Evolutionary conservation across 139 green algal species (phyloP).

Genomic region (Limnomonas spitsbergensis): DNA sequence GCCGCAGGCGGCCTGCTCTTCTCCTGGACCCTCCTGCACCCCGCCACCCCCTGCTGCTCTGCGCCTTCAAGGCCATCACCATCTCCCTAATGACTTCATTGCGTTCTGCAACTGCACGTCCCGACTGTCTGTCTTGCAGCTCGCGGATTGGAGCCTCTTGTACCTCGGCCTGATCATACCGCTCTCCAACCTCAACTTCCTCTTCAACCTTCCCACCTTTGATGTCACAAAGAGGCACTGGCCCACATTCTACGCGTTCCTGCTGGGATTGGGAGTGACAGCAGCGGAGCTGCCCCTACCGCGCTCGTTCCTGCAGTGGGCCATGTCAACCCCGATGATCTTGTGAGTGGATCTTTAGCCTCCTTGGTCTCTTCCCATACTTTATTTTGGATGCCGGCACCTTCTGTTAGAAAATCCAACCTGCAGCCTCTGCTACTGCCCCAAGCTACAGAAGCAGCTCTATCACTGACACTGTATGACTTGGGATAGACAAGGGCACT

Average conservation of each 20-base stretch:
- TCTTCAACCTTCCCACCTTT: not conserved
- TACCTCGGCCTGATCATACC: not conserved
- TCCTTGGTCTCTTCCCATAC: too few relatives aligned
- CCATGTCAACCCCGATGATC: not conserved
- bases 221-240: constrained; percentile 3
- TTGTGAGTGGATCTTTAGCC: too few relatives aligned
- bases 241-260: not conserved
- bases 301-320: not conserved
- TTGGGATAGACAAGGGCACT: too few relatives aligned
- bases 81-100: not conserved
- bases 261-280: not conserved
- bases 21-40: too few relatives aligned
- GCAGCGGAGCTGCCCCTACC: not conserved
- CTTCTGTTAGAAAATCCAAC: too few relatives aligned
- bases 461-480: too few relatives aligned
- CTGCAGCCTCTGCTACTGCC: too few relatives aligned
- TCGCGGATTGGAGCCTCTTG: not conserved
- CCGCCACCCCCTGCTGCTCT: too few relatives aligned
- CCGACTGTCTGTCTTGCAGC: not conserved
- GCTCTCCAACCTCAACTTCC: not conserved
- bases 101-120: not conserved
- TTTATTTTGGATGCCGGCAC: too few relatives aligned
- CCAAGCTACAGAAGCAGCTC: too few relatives aligned
- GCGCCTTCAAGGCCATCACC: not conserved
- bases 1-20: too few relatives aligned